Conservation (phyloP, 495 filamentous ascomycete genomes). For the Letharia columbiana region DNA sequence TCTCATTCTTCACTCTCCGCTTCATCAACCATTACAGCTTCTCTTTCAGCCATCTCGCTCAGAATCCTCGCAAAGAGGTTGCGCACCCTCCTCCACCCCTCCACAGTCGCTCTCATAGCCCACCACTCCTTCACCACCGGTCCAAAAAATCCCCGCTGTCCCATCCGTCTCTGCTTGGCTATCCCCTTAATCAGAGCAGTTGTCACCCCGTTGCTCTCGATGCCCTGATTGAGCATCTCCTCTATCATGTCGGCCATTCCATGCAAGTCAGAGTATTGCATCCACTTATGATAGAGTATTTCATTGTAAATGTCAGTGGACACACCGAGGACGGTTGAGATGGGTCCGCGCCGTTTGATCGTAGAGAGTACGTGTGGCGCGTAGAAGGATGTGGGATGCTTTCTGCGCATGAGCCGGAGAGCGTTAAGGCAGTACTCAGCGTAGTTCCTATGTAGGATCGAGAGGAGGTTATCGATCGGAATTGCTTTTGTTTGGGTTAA, state of each 20-base stretch:
- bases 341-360: conserved; percentile 60
- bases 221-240: conserved; percentile 69
- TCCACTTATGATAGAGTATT: conserved; percentile 56
- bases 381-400: conserved; percentile 55
- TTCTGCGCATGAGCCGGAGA: conserved; percentile 51
- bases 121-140: conserved; percentile 30
- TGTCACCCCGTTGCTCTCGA: conserved; percentile 54
- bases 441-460: conserved; percentile 58
- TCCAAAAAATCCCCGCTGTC: conserved; percentile 19
- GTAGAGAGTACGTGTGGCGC: conserved; percentile 55
- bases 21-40: conserved; percentile 3
- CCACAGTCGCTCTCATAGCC: conserved; percentile 25
- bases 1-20: conserved; percentile 1
- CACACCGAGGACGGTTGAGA: conserved; percentile 64
- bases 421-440: conserved; percentile 55
- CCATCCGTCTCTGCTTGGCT: conserved; percentile 23
- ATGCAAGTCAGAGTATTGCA: conserved; percentile 49
- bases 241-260: conserved; percentile 53
- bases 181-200: conserved; percentile 39
- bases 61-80: neutral
- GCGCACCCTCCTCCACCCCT: conserved; percentile 17
- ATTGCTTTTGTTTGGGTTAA: conserved; percentile 8
- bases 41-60: conserved; percentile 1
- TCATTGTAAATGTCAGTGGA: conserved; percentile 69
- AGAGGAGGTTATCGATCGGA: conserved; percentile 28